Conservation (phyloP, 345 rosid genomes). For the Gossypium bickii region DNA sequence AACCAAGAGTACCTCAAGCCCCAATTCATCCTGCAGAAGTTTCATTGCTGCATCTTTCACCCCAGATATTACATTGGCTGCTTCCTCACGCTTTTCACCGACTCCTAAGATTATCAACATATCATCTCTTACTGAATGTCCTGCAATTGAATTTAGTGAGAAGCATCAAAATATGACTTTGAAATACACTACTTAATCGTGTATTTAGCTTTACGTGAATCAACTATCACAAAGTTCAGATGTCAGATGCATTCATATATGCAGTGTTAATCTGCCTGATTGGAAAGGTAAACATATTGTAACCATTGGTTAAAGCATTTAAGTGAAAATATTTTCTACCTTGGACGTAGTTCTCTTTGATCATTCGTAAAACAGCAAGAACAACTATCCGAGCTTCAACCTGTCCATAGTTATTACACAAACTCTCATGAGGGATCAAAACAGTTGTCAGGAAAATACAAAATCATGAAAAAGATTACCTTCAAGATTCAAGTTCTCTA, state of each 20-base stretch:
- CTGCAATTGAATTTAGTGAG: slow-evolving; percentile 39
- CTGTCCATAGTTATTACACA: slow-evolving; percentile 39
- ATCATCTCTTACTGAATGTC: slow-evolving; percentile 61
- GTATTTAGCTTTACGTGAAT: not conserved
- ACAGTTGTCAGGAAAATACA: not conserved
- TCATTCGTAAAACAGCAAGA: slow-evolving; percentile 83
- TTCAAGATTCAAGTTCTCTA: slow-evolving; percentile 2
- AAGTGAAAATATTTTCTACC: slow-evolving; percentile 34
- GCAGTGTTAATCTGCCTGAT: not conserved
- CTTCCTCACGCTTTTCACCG: slow-evolving; percentile 24
- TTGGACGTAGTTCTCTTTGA: slow-evolving; percentile 64
- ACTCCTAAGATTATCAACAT: slow-evolving; percentile 63
- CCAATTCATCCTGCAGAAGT: slow-evolving; percentile 61
- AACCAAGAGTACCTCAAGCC: slow-evolving; percentile 52
- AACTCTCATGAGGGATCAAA: slow-evolving; percentile 11
- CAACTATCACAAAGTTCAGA: not conserved
- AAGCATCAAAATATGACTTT: slow-evolving; percentile 1
- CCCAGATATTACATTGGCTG: slow-evolving; percentile 27
- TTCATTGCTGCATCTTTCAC: slow-evolving; percentile 50
- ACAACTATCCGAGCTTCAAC: slow-evolving; percentile 90
- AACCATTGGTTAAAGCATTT: not conserved
- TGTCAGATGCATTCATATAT: not conserved
- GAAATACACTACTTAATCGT: not conserved
- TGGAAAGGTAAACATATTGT: not conserved
- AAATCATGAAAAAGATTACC: not conserved